Percentiles rank a stretch among this genome's conserved stretches.
Conservation (phyloP, 1,284 basidiomycete genomes). For the Naganishia liquefaciens region DNA sequence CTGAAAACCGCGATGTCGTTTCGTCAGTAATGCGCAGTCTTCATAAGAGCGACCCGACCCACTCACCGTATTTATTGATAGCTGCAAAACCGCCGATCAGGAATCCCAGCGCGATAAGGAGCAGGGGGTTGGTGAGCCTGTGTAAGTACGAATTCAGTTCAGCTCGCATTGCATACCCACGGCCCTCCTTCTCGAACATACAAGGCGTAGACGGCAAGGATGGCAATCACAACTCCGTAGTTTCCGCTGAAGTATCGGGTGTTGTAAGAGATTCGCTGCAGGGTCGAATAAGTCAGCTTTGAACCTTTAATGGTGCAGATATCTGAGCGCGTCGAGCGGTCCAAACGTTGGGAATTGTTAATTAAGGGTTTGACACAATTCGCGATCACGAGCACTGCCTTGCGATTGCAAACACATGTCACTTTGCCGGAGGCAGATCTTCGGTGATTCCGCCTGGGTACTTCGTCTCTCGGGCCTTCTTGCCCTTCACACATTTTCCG, state of each 20-base stretch:
- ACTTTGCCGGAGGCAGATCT: background rate
- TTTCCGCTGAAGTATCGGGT: slow-evolving; percentile 91
- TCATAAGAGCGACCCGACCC: slow-evolving; percentile 10
- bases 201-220: slow-evolving; percentile 87
- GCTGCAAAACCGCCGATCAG: slow-evolving; percentile 86
- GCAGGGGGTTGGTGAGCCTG: slow-evolving; percentile 72
- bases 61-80: slow-evolving; percentile 86
- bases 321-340: too few relatives aligned
- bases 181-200: slow-evolving; percentile 55
- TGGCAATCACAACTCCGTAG: slow-evolving; percentile 77
- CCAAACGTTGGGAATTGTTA: too few relatives aligned
- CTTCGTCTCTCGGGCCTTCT: slow-evolving; percentile 20
- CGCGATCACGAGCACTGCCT: too few relatives aligned
- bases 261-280: slow-evolving; percentile 88
- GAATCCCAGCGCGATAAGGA: slow-evolving; percentile 82
- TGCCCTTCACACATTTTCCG: too few relatives aligned
- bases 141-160: background rate
- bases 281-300: background rate
- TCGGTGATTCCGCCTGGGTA: slow-evolving; percentile 42
- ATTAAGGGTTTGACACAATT: too few relatives aligned
- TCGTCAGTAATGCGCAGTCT: background rate
- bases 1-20: slow-evolving; percentile 27
- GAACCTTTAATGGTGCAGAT: too few relatives aligned
- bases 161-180: background rate
- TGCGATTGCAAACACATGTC: too few relatives aligned